Evolutionary conservation across 306 rosid genomes (phyloP).

Genomic region (Spatholobus suberectus): DNA sequence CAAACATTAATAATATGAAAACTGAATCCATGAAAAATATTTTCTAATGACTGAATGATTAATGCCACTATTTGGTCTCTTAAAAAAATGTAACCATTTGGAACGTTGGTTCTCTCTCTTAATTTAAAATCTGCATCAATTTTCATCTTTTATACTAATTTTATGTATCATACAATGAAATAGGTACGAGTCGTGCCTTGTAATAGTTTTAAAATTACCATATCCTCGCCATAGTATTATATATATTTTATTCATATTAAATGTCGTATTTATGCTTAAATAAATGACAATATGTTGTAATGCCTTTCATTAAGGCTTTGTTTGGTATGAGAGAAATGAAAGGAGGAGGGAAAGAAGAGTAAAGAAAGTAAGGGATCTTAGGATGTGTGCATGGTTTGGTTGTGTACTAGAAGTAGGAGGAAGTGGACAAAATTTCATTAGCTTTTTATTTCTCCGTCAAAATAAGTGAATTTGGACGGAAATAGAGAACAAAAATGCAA

Average conservation of each 20-base stretch:
- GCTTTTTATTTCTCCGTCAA: too few species aligned
- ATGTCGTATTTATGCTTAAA: not conserved
- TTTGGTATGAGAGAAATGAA: too few species aligned
- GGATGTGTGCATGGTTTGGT: too few species aligned
- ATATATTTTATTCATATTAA: too few species aligned
- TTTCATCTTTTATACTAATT: not conserved
- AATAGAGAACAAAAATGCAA: too few species aligned
- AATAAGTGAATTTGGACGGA: too few species aligned
- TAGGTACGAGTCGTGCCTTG: not conserved
- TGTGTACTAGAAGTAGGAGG: too few species aligned
- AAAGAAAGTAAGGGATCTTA: too few species aligned
- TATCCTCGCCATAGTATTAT: not conserved
- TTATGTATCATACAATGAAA: not conserved
- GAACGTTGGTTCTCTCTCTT: not conserved
- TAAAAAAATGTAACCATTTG: not conserved
- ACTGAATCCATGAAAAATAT: not conserved
- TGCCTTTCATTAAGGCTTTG: not conserved
- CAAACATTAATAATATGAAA: not conserved
- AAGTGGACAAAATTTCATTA: too few species aligned
- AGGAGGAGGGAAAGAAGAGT: too few species aligned
- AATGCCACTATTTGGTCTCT: not conserved
- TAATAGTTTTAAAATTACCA: not conserved
- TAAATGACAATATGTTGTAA: not conserved
- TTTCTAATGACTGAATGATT: not conserved
- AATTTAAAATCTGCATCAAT: not conserved